Evolutionary conservation across 2,329 filamentous ascomycete genomes (phyloP).

Genomic region (Eutypella sp.): DNA sequence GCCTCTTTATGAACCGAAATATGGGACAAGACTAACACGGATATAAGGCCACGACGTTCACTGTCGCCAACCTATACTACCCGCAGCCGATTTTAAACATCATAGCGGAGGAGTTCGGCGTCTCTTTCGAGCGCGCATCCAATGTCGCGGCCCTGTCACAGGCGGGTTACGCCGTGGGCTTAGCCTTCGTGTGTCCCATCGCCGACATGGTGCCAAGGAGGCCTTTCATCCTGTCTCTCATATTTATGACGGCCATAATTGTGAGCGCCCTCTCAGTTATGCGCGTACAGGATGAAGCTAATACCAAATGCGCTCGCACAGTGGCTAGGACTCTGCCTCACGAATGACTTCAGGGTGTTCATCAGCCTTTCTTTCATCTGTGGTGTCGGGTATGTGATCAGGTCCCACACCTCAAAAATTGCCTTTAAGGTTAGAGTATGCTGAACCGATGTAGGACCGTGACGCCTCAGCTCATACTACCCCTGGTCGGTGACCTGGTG

Average conservation of each 20-base stretch:
- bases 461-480: conserved; percentile 57
- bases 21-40: not conserved
- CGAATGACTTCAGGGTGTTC: conserved; percentile 53
- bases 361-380: conserved; percentile 58
- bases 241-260: conserved; percentile 57
- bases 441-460: conserved; percentile 21
- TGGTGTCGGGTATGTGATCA: conserved; percentile 38
- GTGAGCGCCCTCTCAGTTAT: conserved; percentile 32
- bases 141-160: conserved; percentile 62
- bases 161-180: conserved; percentile 61
- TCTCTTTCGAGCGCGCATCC: conserved; percentile 55
- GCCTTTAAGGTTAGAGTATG: conserved; percentile 28
- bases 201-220: conserved; percentile 56
- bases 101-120: conserved; percentile 56
- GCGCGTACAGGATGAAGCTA: not conserved
- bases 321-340: conserved; percentile 60
- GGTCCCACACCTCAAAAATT: conserved; percentile 14
- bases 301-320: conserved; percentile 10
- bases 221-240: conserved; percentile 56
- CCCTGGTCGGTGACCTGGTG: conserved; percentile 63
- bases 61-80: conserved; percentile 67
- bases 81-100: conserved; percentile 64
- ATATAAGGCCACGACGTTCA: conserved; percentile 45
- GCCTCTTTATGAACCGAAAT: not conserved
- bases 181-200: conserved; percentile 62